These are phyloP conservation scores for Cyberlindnera petersonii DNA, from an alignment of 805 yeast species.

Conservation along the genomic window DNA sequence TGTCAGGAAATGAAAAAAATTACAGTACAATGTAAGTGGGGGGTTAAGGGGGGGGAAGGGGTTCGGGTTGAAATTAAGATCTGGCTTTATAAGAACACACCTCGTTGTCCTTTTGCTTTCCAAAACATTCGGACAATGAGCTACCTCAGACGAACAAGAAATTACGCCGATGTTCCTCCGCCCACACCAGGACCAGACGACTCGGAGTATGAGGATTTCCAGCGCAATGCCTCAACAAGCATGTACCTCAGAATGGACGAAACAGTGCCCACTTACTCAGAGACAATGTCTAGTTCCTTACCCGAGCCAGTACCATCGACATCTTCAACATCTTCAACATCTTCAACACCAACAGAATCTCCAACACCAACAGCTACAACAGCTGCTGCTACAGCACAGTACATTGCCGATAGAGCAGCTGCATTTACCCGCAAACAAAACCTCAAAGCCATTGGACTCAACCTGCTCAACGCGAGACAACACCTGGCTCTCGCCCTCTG, in stretches of 20 bases:
- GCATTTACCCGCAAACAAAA: conserved; percentile 13
- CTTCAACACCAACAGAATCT: not conserved
- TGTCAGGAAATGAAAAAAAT: too few species aligned
- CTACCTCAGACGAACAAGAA: conserved; percentile 2
- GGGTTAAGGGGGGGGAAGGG: too few species aligned
- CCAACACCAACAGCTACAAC: not conserved
- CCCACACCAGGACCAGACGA: conserved; percentile 32
- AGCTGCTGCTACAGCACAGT: conserved; percentile 11
- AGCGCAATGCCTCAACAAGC: too few species aligned
- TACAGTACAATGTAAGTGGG: too few species aligned
- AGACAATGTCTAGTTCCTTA: conserved; percentile 3
- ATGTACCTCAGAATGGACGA: not conserved
- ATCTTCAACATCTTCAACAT: not conserved
- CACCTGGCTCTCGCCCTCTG: conserved; percentile 75
- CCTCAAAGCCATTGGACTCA: conserved; percentile 61
- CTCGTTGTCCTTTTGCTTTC: too few species aligned
- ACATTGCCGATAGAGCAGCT: conserved; percentile 13
- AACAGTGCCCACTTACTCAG: not conserved
- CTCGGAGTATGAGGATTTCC: conserved; percentile 24
- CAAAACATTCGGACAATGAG: too few species aligned
- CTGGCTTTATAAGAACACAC: too few species aligned
- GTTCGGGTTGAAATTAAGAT: too few species aligned
- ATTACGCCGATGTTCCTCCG: conserved; percentile 39
- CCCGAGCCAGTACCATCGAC: too few species aligned
- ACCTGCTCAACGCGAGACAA: conserved; percentile 68